A percentile compares a stretch with the other conserved stretches of the same genome.
Evolutionary conservation across 345 rosid species (phyloP).

Genomic region (Erysimum cheiranthoides): DNA sequence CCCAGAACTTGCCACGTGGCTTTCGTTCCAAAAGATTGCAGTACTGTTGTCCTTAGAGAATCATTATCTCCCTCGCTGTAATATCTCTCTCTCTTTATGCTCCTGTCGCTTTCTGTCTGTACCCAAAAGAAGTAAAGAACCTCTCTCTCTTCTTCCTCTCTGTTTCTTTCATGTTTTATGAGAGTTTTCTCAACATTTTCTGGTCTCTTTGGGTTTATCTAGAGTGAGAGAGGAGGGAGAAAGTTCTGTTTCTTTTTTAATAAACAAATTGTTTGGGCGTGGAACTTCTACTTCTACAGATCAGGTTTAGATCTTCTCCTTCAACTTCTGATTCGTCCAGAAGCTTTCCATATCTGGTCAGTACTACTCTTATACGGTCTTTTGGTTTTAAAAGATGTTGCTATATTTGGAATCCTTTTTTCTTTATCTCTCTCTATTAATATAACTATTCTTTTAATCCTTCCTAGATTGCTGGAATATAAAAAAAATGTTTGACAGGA

Average conservation of each 20-base stretch:
- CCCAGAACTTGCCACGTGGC: conserved; percentile 43
- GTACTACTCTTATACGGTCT: neutral
- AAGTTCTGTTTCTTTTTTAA: neutral
- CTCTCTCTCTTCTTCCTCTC: conserved; percentile 35
- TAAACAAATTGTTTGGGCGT: conserved; percentile 13
- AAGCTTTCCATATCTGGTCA: conserved; percentile 42
- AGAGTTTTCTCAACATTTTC: neutral
- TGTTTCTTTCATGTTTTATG: conserved; percentile 38
- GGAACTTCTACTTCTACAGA: conserved; percentile 34
- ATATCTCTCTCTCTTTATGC: conserved; percentile 36
- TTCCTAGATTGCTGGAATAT: conserved; percentile 21
- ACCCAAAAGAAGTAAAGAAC: conserved; percentile 35
- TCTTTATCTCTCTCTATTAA: neutral
- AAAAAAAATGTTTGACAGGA: conserved; percentile 4
- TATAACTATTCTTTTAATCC: neutral
- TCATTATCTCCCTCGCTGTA: conserved; percentile 47
- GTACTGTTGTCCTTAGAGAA: conserved; percentile 41
- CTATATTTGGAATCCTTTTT: conserved; percentile 35
- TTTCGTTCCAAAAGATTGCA: neutral
- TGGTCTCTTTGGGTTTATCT: conserved; percentile 23
- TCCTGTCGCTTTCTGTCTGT: conserved; percentile 47
- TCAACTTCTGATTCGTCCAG: conserved; percentile 37
- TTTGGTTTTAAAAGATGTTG: conserved; percentile 8
- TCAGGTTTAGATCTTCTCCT: conserved; percentile 10
- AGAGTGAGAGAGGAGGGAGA: conserved; percentile 21